Conservation (phyloP, 2,329 filamentous ascomycete genomes). For the Fusarium gaditjirri region DNA sequence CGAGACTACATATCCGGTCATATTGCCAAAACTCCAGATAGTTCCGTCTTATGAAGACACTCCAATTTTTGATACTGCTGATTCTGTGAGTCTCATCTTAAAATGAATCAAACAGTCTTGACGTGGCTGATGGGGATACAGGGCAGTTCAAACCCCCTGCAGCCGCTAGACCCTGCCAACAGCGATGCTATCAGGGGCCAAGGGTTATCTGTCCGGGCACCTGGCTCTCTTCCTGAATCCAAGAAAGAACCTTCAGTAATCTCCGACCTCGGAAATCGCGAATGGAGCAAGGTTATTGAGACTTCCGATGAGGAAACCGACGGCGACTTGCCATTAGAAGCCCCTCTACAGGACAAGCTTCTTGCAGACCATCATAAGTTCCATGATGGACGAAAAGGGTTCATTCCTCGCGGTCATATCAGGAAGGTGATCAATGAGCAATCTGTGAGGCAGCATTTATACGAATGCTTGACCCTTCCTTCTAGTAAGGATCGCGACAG, state of each 20-base stretch:
- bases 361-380: neutral
- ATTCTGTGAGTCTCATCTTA: neutral
- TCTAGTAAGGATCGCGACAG: neutral
- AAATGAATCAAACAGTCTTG: neutral
- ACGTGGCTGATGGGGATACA: neutral
- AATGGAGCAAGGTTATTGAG: neutral
- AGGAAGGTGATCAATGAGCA: neutral
- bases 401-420: constrained; percentile 3
- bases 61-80: neutral
- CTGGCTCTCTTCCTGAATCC: too few relatives aligned
- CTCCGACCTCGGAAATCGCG: neutral
- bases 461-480: neutral
- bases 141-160: neutral
- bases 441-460: neutral
- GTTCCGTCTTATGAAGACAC: neutral
- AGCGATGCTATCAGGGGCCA: neutral
- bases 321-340: neutral
- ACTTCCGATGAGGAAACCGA: neutral
- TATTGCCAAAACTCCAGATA: neutral
- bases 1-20: neutral
- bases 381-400: neutral
- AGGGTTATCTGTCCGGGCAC: neutral
- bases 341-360: neutral
- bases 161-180: neutral
- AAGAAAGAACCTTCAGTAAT: neutral